phyloP scores from a whole-genome alignment of 2,329 filamentous ascomycete species.

The Zopfia rhizophila region DNA sequence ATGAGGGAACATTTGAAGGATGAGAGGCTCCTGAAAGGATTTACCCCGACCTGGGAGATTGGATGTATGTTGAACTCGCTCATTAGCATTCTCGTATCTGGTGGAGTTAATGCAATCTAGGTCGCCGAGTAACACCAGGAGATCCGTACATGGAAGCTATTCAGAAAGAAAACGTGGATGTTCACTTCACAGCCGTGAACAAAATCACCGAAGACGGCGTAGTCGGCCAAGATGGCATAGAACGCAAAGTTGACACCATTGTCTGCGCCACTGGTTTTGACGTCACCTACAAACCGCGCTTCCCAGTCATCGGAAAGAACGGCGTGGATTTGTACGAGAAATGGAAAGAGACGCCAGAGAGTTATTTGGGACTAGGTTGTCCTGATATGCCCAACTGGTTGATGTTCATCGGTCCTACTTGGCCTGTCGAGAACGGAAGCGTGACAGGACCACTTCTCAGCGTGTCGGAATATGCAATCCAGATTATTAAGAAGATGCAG shows the following conservation, averaged over 20 bases:
- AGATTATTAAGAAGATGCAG: conserved; percentile 59
- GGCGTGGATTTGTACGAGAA: conserved; percentile 53
- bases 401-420: conserved; percentile 54
- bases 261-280: conserved; percentile 60
- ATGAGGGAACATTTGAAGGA: conserved; percentile 65
- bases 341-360: conserved; percentile 53
- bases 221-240: conserved; percentile 55
- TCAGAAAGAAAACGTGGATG: conserved; percentile 61
- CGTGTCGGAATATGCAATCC: conserved; percentile 54
- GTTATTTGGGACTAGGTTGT: conserved; percentile 55
- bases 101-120: no score
- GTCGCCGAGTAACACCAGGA: conserved; percentile 59
- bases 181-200: conserved; percentile 60
- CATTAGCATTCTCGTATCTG: no score
- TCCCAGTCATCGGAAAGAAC: conserved; percentile 55
- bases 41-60: conserved; percentile 58
- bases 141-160: conserved; percentile 64
- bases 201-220: conserved; percentile 59
- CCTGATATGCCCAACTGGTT: conserved; percentile 58
- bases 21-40: conserved; percentile 59
- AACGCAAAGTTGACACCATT: conserved; percentile 56
- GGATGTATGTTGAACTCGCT: conserved; percentile 56
- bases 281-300: conserved; percentile 55
- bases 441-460: conserved; percentile 54
- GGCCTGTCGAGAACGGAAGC: conserved; percentile 58